Evolutionary conservation across 805 yeast genomes (phyloP).

Genomic region (Candida endomychidarum): DNA sequence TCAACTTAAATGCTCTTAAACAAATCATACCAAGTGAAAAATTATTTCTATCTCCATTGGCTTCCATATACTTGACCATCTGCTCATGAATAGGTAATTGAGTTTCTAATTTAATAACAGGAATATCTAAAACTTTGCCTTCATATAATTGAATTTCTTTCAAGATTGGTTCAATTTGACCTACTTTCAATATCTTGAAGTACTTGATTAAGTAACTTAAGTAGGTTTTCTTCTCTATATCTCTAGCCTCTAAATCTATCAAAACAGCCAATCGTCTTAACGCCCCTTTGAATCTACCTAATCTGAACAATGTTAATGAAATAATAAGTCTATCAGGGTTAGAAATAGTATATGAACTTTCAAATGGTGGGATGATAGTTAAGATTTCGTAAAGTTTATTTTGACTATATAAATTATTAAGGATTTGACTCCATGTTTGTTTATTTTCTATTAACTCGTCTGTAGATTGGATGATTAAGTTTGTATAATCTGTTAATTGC

Average conservation of each 20-base stretch:
- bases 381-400: slow-evolving; percentile 20
- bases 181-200: slow-evolving; percentile 14
- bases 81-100: slow-evolving; percentile 20
- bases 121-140: background rate
- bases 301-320: slow-evolving; percentile 20
- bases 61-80: slow-evolving; percentile 18
- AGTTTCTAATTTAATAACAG: slow-evolving; percentile 18
- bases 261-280: slow-evolving; percentile 26
- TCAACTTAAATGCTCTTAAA: slow-evolving; percentile 6
- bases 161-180: background rate
- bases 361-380: slow-evolving; percentile 11
- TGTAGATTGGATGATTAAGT: too few relatives aligned
- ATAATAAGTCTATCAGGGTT: slow-evolving; percentile 18
- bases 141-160: slow-evolving; percentile 1
- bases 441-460: background rate
- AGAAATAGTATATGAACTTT: slow-evolving; percentile 8
- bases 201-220: slow-evolving; percentile 16
- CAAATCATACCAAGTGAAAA: slow-evolving; percentile 21
- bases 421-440: background rate
- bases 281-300: slow-evolving; percentile 26
- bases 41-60: slow-evolving; percentile 18
- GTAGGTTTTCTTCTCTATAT: slow-evolving; percentile 15
- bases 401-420: slow-evolving; percentile 9
- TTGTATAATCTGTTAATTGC: too few relatives aligned
- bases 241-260: slow-evolving; percentile 22